Evolutionary conservation across 495 filamentous ascomycete genomes (phyloP).

Genomic region (Hyaloscypha variabilis): DNA sequence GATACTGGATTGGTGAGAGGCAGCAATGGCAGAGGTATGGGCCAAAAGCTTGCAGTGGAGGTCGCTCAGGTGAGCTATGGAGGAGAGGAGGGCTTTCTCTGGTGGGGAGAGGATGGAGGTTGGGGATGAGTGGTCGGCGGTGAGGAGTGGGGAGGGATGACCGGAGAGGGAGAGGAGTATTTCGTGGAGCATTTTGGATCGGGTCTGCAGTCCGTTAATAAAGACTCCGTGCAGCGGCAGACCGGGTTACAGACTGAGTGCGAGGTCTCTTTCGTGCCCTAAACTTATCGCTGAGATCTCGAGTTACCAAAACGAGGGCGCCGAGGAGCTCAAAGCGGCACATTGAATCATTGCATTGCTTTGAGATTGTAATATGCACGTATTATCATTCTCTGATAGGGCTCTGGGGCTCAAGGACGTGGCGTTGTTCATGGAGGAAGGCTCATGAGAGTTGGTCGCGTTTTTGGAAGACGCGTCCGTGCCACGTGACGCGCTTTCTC

Average conservation of each 20-base stretch:
- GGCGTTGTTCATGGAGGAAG: background rate
- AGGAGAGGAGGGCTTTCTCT: constrained; percentile 78
- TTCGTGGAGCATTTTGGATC: constrained; percentile 87
- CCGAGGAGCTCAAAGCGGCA: constrained; percentile 56
- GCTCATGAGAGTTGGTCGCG: background rate
- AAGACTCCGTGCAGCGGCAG: background rate
- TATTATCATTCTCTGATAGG: background rate
- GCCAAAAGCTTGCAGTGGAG: constrained; percentile 71
- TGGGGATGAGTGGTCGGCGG: constrained; percentile 44
- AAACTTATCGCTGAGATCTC: constrained; percentile 34
- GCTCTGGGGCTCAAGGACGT: background rate
- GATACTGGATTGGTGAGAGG: constrained; percentile 72
- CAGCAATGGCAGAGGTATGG: constrained; percentile 64
- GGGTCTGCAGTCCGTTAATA: constrained; percentile 8
- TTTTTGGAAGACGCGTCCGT: background rate
- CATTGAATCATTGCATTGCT: constrained; percentile 35
- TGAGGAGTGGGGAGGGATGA: constrained; percentile 84
- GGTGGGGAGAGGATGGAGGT: constrained; percentile 65
- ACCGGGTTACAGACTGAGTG: background rate
- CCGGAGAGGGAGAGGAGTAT: constrained; percentile 93
- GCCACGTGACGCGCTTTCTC: background rate
- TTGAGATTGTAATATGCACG: background rate
- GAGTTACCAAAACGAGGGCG: constrained; percentile 47
- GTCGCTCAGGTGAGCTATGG: constrained; percentile 72
- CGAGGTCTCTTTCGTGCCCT: constrained; percentile 5